A percentile compares a stretch with the other conserved stretches of the same genome.
phyloP scores from a whole-genome alignment of 306 rosid species.

The Castanea mollissima region DNA sequence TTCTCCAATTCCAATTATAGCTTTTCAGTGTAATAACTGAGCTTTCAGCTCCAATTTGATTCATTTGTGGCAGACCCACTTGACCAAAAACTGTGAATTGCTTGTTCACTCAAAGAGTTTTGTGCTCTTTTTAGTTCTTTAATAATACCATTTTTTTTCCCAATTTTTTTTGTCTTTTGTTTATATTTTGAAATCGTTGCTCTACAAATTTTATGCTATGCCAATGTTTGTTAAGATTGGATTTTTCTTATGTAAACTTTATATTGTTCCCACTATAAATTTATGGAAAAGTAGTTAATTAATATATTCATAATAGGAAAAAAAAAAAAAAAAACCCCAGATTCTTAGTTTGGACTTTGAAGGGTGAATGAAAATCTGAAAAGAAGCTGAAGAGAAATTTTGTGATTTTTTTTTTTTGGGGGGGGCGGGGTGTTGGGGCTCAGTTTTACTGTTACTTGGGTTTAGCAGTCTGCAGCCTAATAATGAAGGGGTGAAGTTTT shows the following conservation, averaged over 20 bases:
- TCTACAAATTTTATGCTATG: background rate
- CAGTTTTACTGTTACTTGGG: background rate
- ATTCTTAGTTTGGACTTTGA: background rate
- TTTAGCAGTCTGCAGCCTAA: background rate
- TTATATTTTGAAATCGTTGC: background rate
- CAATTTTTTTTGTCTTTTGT: background rate
- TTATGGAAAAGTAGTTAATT: background rate
- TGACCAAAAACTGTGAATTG: background rate
- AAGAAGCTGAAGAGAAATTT: background rate
- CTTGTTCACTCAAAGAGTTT: background rate
- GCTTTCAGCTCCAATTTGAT: background rate
- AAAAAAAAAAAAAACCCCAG: background rate
- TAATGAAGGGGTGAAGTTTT: background rate
- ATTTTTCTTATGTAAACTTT: background rate
- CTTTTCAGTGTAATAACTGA: background rate
- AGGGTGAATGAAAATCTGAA: background rate
- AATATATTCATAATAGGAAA: background rate
- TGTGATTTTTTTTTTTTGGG: background rate
- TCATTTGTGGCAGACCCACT: background rate
- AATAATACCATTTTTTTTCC: background rate
- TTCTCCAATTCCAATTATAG: background rate
- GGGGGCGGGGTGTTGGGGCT: background rate
- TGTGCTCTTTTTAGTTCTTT: background rate
- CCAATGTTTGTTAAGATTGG: background rate
- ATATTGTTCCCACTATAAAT: background rate